Evolutionary conservation across 768 basidiomycete species (phyloP).

Genomic region (Lentinus tigrinus): DNA sequence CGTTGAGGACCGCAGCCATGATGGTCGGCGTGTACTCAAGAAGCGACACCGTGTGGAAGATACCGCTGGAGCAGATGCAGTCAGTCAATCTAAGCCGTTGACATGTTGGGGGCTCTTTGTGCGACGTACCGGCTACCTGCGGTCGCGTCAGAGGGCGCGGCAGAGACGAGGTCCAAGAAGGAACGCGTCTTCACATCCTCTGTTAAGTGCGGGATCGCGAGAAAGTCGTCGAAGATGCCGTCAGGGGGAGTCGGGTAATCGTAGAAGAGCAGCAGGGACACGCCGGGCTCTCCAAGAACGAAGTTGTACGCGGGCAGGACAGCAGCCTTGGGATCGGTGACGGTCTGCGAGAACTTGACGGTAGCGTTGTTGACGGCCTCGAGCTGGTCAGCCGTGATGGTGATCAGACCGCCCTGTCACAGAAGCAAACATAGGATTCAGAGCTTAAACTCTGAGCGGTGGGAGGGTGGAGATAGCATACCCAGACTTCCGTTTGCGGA

Average conservation of each 20-base stretch:
- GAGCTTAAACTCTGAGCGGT: neutral
- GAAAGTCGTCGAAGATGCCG: conserved; percentile 52
- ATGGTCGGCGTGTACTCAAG: conserved; percentile 34
- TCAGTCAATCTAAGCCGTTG: too few relatives aligned
- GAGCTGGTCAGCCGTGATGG: conserved; percentile 21
- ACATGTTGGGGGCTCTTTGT: neutral
- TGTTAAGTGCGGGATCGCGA: conserved; percentile 40
- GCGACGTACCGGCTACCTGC: conserved; percentile 25
- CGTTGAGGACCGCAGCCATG: conserved; percentile 42
- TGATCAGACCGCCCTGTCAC: conserved; percentile 50
- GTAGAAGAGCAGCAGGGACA: conserved; percentile 50
- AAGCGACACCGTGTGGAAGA: conserved; percentile 44
- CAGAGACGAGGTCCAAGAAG: conserved; percentile 40
- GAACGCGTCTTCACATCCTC: conserved; percentile 40
- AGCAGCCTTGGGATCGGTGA: conserved; percentile 50
- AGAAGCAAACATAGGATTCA: neutral
- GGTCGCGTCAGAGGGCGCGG: conserved; percentile 37
- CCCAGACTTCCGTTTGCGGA: conserved; percentile 61
- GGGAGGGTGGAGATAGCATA: conserved; percentile 27
- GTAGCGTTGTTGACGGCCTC: conserved; percentile 35
- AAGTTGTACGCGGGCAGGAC: conserved; percentile 48
- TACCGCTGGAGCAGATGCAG: conserved; percentile 1
- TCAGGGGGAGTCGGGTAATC: conserved; percentile 49
- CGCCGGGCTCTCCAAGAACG: conserved; percentile 23
- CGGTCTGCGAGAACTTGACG: conserved; percentile 37